Conservation (phyloP, 768 basidiomycete species). For the Boletus subparvulus region DNA sequence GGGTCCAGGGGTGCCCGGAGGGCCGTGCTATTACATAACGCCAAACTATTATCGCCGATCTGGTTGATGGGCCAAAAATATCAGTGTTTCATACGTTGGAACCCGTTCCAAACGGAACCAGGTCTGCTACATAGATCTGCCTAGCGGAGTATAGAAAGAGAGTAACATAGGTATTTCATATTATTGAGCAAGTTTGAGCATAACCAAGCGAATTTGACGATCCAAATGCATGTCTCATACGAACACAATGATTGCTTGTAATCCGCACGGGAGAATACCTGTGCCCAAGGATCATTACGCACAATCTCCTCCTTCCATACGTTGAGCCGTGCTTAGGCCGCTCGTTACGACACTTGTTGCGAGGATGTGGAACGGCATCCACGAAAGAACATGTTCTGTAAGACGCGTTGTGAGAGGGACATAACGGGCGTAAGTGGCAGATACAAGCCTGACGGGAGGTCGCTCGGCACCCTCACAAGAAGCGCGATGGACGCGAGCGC, state of each 20-base stretch:
- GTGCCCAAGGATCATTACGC: conserved; percentile 19
- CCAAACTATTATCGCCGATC: background rate
- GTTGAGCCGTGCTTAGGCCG: conserved; percentile 68
- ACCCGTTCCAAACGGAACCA: background rate
- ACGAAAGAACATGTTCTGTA: conserved; percentile 34
- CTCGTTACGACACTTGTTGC: conserved; percentile 74
- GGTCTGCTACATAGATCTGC: background rate
- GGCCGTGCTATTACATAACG: too few relatives aligned
- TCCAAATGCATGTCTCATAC: conserved; percentile 16
- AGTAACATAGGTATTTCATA: background rate
- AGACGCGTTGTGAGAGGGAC: conserved; percentile 12
- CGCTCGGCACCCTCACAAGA: conserved; percentile 60
- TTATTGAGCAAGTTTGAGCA: background rate
- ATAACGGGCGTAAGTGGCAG: background rate
- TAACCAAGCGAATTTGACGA: conserved; percentile 1
- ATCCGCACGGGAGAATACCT: conserved; percentile 8
- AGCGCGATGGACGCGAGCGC: conserved; percentile 74
- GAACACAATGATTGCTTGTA: conserved; percentile 7
- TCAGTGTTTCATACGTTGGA: background rate
- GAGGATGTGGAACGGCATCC: conserved; percentile 63
- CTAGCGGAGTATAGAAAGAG: background rate
- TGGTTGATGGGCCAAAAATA: background rate
- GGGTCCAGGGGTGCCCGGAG: too few relatives aligned
- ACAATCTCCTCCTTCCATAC: conserved; percentile 53
- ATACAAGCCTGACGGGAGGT: conserved; percentile 52